Base-by-base conservation (phyloP, 1,284 basidiomycete genomes). In the Sporisorium scitamineum region DNA sequence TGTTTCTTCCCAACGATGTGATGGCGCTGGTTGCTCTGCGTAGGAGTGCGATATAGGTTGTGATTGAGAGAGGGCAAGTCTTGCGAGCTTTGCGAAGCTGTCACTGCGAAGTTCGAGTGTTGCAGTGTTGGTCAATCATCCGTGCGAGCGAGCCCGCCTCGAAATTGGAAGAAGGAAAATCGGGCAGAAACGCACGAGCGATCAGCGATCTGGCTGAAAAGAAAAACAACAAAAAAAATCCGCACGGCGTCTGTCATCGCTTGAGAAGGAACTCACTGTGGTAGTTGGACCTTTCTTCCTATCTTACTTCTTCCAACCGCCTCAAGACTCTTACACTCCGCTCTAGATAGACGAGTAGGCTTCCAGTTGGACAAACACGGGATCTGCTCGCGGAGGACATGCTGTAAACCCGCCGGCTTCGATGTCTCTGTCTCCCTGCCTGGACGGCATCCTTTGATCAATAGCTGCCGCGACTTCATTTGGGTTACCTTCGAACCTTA, bases 391-490 rank as follows among this genome's bases (percentile, higher is more conserved):
- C 31, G 16, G 37, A 53, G 57, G 61, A 60, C 31, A 61, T 70
- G 68, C 57, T 60, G 31, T 61, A 45, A 55, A 29, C 32, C 24
- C 22, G 16, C 9, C 18, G 20, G 39, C 39, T 42, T 58, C 56
- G 47, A 52, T 63, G 56, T 47, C 26, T 22, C 24, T 44, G 27
- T 27, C 54, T 37, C 7, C n/a, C 41, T 47, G 55, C 56, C 39
- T 55, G 5, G 29, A 54, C 22, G 39, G 55, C 63, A 62, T n/a
- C 44, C 47, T 13, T 24, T 66, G 39, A 57, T 42, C 39, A 42
- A n/a, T n/a, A n/a, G 3, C 39, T n/a, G 37, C n/a, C 37, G 26
- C 32, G 50, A 57, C 58, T 70, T 70, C 68, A 70, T 70, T 65
- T 70, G 44, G 54, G 54, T 41, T 39, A 32, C 24, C 18, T 27